Percentiles rank a stretch among this genome's conserved stretches.
Conservation (phyloP, 495 filamentous ascomycete species). For the Penicillium daleae region DNA sequence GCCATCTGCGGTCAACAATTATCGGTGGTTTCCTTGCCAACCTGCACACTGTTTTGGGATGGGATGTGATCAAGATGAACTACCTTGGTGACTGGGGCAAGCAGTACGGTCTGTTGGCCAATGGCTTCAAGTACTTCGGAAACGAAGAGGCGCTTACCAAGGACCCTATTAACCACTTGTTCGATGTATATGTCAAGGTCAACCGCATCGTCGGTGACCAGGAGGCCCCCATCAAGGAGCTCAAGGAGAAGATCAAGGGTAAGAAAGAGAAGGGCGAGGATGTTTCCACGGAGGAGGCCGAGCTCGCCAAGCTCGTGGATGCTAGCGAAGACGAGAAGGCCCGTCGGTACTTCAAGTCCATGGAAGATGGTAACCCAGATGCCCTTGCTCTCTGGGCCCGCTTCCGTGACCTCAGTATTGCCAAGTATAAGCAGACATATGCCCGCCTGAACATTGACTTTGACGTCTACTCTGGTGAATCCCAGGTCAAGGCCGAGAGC, state of each 20-base stretch:
- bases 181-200: constrained; percentile 71
- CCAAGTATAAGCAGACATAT: constrained; percentile 81
- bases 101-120: constrained; percentile 71
- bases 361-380: constrained; percentile 79
- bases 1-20: constrained; percentile 76
- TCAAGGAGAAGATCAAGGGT: constrained; percentile 57
- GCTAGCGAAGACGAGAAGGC: constrained; percentile 67
- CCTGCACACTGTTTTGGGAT: constrained; percentile 69
- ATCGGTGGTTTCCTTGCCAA: constrained; percentile 74
- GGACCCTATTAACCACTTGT: constrained; percentile 71
- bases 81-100: constrained; percentile 81
- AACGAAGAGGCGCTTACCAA: constrained; percentile 61
- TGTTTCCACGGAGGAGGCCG: constrained; percentile 47
- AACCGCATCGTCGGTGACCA: constrained; percentile 56
- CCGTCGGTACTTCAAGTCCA: constrained; percentile 84
- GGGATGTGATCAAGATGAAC: constrained; percentile 73
- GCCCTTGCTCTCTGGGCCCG: constrained; percentile 81
- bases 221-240: constrained; percentile 58
- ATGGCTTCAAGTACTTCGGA: constrained; percentile 68
- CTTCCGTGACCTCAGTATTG: constrained; percentile 89
- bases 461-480: constrained; percentile 93
- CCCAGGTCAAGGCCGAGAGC: constrained; percentile 80
- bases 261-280: constrained; percentile 56
- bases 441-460: constrained; percentile 88
- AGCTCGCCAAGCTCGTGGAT: constrained; percentile 56